Percentiles rank a stretch among this genome's conserved stretches.
phyloP scores from a whole-genome alignment of 345 rosid genomes.

The Trapa bicornis region DNA sequence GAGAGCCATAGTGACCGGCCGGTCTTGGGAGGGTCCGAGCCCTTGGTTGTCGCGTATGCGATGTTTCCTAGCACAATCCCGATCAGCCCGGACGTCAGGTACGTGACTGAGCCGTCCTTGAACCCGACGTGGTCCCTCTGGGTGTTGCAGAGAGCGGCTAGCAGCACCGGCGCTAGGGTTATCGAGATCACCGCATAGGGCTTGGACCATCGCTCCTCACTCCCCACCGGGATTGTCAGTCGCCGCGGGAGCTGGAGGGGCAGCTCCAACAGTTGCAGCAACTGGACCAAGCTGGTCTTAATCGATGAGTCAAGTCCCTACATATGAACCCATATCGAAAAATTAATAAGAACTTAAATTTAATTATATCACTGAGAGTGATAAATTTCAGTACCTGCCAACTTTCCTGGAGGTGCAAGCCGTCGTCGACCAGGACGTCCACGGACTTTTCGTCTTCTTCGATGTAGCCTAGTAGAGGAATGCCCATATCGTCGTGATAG shows the following conservation, averaged over 20 bases:
- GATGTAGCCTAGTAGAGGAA: constrained; percentile 41
- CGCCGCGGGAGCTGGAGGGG: constrained; percentile 77
- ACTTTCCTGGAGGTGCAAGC: background rate
- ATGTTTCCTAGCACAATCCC: constrained; percentile 50
- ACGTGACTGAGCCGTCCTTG: constrained; percentile 28
- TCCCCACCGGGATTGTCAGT: constrained; percentile 64
- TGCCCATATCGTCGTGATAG: constrained; percentile 20
- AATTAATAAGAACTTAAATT: too few species aligned
- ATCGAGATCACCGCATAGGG: constrained; percentile 55
- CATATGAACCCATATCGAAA: background rate
- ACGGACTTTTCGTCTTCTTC: constrained; percentile 28
- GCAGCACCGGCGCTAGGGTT: constrained; percentile 51
- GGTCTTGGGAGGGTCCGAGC: constrained; percentile 48
- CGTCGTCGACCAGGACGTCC: constrained; percentile 8
- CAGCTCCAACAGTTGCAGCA: constrained; percentile 37
- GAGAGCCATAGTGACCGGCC: constrained; percentile 58
- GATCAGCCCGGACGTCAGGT: constrained; percentile 30
- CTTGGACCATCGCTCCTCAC: constrained; percentile 70
- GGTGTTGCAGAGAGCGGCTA: constrained; percentile 46
- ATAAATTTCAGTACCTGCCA: too few species aligned
- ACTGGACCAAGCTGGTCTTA: constrained; percentile 14
- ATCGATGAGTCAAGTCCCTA: constrained; percentile 17
- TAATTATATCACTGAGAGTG: too few species aligned
- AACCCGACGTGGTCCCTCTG: constrained; percentile 23
- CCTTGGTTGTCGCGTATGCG: constrained; percentile 47